Evolutionary conservation across 129 eudicot species (phyloP), one percentile per base, ranked within the genome.

Genomic region (Gnaphalium uliginosum): DNA sequence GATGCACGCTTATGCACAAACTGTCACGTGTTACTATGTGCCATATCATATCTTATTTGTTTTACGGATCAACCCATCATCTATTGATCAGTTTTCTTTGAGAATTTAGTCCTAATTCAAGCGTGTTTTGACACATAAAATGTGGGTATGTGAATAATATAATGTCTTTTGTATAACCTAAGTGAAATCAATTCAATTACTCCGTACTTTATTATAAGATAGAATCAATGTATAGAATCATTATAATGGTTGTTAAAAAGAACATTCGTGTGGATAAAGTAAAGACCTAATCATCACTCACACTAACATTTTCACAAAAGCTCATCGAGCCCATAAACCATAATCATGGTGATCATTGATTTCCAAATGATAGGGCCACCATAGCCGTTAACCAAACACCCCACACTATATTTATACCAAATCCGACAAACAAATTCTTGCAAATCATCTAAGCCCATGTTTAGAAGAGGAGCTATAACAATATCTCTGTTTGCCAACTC

Each of bases 401-500:
- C 23, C 67, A 60, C 39, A 13, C 78, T 75, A 72, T 79, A 22
- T 79, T 6, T 78, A 83, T 50, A 74, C 10, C 66, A 48, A 35
- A 3, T 19, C 22, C 57, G 23, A 33, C 2, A 24, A 78, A 50
- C 72, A 66, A 54, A 51, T 25, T 19, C 5, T 17, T 56, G 17
- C 5, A 58, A 10, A 22, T 11, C 41, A 23, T 51, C 25, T 13
- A 19, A 21, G n/a, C 19, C 23, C 48, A 84, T 84, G 89, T 80
- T 76, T 3, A 76, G 77, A 82, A 91, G 83, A 75, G 73, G 83
- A 23, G 85, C 73, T 24, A 70, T 83, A 39, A 75, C 86, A 21
- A 53, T 82, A 54, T 86, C 91, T 14, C 69, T 86, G 46, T 73
- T 88, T 24, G 84, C 92, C 63, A 79, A 83, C 68, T 76, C 94